These are phyloP conservation scores for Clavispora santaluciae DNA, from an alignment of 805 yeast genomes.

Conservation along the genomic window DNA sequence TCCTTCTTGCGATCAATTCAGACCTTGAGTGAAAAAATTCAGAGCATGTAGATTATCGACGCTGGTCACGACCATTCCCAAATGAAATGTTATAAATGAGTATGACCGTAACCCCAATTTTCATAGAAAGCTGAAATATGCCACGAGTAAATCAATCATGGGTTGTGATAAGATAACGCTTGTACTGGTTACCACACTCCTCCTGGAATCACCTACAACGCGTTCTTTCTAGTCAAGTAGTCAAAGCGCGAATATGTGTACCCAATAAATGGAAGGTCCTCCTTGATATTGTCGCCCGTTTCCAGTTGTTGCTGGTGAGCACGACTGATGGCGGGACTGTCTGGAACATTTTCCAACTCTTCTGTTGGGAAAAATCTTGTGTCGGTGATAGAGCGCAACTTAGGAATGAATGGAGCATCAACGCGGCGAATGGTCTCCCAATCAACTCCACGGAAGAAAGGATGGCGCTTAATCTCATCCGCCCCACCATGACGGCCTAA, in stretches of 20 bases:
- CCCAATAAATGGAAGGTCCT: constrained; percentile 95
- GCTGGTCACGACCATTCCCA: too few relatives aligned
- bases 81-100: too few relatives aligned
- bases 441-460: constrained; percentile 93
- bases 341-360: constrained; percentile 92
- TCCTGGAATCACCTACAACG: constrained; percentile 21
- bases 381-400: constrained; percentile 86
- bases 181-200: too few relatives aligned
- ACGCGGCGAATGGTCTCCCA: constrained; percentile 86
- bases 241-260: constrained; percentile 95
- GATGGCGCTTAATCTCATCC: constrained; percentile 82
- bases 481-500: constrained; percentile 91
- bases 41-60: too few relatives aligned
- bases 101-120: too few relatives aligned
- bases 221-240: constrained; percentile 76
- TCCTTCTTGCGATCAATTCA: too few relatives aligned
- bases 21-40: too few relatives aligned
- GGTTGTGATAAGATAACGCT: too few relatives aligned
- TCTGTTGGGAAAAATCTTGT: constrained; percentile 98
- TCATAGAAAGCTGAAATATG: too few relatives aligned
- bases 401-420: constrained; percentile 91
- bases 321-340: constrained; percentile 55
- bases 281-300: constrained; percentile 52
- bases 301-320: constrained; percentile 60
- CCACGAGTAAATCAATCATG: too few relatives aligned